These are phyloP conservation scores for Heteromeles arbutifolia DNA, from an alignment of 306 rosid genomes.

Conservation along the genomic window DNA sequence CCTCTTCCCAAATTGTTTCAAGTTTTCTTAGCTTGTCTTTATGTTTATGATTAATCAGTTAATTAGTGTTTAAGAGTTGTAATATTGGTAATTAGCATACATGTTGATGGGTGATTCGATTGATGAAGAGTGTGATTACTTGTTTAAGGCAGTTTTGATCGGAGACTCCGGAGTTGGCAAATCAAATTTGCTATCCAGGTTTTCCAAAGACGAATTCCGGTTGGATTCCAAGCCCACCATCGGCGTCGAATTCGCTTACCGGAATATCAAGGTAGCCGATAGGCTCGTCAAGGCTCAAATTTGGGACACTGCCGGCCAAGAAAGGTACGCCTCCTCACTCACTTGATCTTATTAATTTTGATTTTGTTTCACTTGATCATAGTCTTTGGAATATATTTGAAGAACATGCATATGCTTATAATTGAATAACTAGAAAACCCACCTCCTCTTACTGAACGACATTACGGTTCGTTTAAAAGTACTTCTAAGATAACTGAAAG, in stretches of 20 bases:
- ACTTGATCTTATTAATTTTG: neutral
- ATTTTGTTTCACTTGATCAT: neutral
- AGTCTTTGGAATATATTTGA: neutral
- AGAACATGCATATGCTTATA: neutral
- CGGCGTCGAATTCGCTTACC: constrained; percentile 89
- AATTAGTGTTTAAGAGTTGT: neutral
- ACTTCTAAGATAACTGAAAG: too few relatives aligned
- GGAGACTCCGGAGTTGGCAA: constrained; percentile 96
- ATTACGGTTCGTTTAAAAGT: too few relatives aligned
- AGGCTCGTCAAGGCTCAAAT: constrained; percentile 87
- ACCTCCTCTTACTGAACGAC: too few relatives aligned
- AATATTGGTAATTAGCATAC: neutral
- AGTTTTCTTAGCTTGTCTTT: neutral
- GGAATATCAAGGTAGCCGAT: constrained; percentile 59
- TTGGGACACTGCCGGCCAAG: constrained; percentile 99
- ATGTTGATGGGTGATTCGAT: constrained; percentile 51
- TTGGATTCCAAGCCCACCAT: constrained; percentile 86
- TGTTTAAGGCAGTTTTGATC: constrained; percentile 68
- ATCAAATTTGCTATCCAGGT: constrained; percentile 78
- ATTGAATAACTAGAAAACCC: too few relatives aligned
- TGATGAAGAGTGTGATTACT: constrained; percentile 87
- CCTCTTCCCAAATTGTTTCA: neutral
- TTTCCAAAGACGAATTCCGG: constrained; percentile 63
- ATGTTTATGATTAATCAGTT: neutral
- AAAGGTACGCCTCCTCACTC: constrained; percentile 38